Conservation (phyloP, 1,284 basidiomycete species). For the Abortiporus biennis region DNA sequence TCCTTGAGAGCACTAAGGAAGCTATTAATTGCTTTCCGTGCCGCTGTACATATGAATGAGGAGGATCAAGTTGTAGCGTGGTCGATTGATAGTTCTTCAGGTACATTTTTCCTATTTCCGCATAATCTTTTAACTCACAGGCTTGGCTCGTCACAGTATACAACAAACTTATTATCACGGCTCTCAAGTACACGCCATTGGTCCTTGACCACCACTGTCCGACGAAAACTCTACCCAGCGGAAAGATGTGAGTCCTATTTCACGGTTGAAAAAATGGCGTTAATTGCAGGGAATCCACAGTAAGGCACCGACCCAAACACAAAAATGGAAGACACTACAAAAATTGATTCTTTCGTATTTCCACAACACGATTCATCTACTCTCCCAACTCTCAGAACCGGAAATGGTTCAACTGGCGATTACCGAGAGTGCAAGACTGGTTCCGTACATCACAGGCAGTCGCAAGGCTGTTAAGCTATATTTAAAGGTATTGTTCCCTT, state of each 20-base stretch:
- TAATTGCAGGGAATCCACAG: too few relatives aligned
- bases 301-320: conserved; percentile 71
- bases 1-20: conserved; percentile 85
- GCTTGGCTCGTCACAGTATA: conserved; percentile 55
- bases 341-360: conserved; percentile 89
- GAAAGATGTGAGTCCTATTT: conserved; percentile 73
- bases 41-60: conserved; percentile 86
- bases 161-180: conserved; percentile 85
- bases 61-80: conserved; percentile 75
- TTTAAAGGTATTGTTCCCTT: conserved; percentile 55
- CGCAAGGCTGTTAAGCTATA: conserved; percentile 82
- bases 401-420: conserved; percentile 71
- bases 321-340: conserved; percentile 76
- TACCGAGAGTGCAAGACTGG: conserved; percentile 77
- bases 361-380: conserved; percentile 75
- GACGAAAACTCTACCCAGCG: conserved; percentile 76
- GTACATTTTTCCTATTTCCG: conserved; percentile 33
- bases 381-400: conserved; percentile 70
- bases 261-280: not conserved
- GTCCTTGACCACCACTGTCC: conserved; percentile 86
- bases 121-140: not conserved
- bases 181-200: conserved; percentile 88
- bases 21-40: conserved; percentile 84
- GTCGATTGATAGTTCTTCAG: conserved; percentile 74
- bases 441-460: conserved; percentile 82